Conservation (phyloP, 129 eudicot genomes). For the Cynara cardunculus region DNA sequence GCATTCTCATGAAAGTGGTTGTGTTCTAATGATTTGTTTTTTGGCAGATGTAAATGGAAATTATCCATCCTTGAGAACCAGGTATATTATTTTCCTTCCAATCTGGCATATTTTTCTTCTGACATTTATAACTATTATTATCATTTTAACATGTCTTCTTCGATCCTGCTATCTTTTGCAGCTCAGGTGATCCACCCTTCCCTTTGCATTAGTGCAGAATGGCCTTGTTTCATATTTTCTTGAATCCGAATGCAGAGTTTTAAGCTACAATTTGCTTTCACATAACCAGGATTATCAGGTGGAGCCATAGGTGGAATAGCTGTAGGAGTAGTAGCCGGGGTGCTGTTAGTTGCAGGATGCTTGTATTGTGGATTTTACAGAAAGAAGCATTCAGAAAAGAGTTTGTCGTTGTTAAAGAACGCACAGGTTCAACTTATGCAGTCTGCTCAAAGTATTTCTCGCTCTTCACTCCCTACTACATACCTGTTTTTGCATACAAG, state of each 20-base stretch:
- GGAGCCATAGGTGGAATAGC: constrained; percentile 73
- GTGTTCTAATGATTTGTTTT: not conserved
- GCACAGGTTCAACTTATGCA: constrained; percentile 42
- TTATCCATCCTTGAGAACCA: constrained; percentile 44
- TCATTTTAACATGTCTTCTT: constrained; percentile 9
- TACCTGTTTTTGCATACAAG: not conserved
- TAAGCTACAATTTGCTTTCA: constrained; percentile 24
- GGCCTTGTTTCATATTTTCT: constrained; percentile 17
- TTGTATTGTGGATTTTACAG: constrained; percentile 41
- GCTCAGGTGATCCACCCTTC: constrained; percentile 54
- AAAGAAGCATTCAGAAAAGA: constrained; percentile 39
- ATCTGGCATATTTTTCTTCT: not conserved
- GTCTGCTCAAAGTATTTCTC: constrained; percentile 33
- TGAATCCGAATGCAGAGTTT: constrained; percentile 13
- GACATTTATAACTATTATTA: not conserved
- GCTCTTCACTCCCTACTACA: constrained; percentile 4
- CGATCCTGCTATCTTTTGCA: constrained; percentile 43
- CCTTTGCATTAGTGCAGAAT: constrained; percentile 23
- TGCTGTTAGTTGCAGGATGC: constrained; percentile 46
- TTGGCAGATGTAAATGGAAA: constrained; percentile 65
- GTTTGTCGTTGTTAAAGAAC: constrained; percentile 34
- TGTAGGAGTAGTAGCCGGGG: constrained; percentile 50
- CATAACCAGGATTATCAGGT: constrained; percentile 59
- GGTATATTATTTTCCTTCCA: constrained; percentile 30
- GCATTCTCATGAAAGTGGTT: constrained; percentile 5